These are phyloP conservation scores for Rhizopus stolonifer DNA, from an alignment of 371 early-diverging fungal genomes.

Conservation along the genomic window DNA sequence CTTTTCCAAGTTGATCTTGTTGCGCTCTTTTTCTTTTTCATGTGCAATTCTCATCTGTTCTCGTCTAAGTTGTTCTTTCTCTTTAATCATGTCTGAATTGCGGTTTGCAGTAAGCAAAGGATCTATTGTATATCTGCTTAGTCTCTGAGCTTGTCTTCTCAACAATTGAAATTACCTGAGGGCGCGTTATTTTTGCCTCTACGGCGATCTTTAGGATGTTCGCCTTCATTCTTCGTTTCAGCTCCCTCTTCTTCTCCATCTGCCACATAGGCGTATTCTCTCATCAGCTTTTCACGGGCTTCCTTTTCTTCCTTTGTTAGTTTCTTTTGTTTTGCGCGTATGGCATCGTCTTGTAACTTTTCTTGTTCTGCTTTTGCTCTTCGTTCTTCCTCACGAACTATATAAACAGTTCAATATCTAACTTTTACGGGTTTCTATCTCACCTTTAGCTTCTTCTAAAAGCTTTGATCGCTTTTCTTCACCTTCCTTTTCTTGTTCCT, in stretches of 20 bases:
- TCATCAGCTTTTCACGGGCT: conserved; percentile 50
- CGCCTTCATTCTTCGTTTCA: conserved; percentile 33
- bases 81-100: conserved; percentile 51
- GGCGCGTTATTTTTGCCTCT: conserved; percentile 39
- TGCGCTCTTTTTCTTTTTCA: conserved; percentile 58
- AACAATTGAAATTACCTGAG: too few relatives aligned
- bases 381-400: conserved; percentile 34
- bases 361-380: conserved; percentile 21
- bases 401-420: background rate
- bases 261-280: conserved; percentile 55
- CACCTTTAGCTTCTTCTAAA: conserved; percentile 47
- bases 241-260: conserved; percentile 43
- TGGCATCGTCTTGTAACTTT: conserved; percentile 13
- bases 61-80: conserved; percentile 49
- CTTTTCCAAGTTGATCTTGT: conserved; percentile 50
- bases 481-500: conserved; percentile 35
- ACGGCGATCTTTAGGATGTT: conserved; percentile 20
- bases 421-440: background rate
- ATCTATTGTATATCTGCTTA: conserved; percentile 18
- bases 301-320: conserved; percentile 52
- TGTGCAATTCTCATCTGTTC: conserved; percentile 54
- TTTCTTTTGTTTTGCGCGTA: conserved; percentile 27
- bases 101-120: conserved; percentile 47
- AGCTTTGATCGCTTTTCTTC: conserved; percentile 36
- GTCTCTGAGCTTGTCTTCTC: too few relatives aligned